Percentiles rank a stretch among this genome's conserved stretches.
Conservation (phyloP, 768 basidiomycete species). For the Boletellus ananiceps region DNA sequence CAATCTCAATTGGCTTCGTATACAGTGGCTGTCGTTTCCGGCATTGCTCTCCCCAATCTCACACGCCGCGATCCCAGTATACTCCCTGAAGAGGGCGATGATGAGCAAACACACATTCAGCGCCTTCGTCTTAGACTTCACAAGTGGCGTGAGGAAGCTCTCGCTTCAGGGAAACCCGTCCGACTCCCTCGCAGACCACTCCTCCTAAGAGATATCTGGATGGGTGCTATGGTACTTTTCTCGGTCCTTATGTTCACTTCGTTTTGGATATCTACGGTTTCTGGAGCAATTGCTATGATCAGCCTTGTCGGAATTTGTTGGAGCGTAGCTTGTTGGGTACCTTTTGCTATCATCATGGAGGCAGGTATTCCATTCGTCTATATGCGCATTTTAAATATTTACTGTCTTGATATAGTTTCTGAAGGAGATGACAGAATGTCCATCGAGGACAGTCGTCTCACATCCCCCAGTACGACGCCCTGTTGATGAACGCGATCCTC, state of each 20-base stretch:
- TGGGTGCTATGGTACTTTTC: slow-evolving; percentile 79
- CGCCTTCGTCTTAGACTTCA: slow-evolving; percentile 68
- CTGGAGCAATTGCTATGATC: slow-evolving; percentile 75
- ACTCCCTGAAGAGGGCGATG: slow-evolving; percentile 60
- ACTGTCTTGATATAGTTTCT: slow-evolving; percentile 46
- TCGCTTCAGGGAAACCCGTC: slow-evolving; percentile 65
- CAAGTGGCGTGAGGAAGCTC: slow-evolving; percentile 83
- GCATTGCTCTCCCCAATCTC: slow-evolving; percentile 75
- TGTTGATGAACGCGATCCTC: slow-evolving; percentile 43
- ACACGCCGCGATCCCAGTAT: slow-evolving; percentile 78
- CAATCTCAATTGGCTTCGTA: neutral
- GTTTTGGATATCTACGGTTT: slow-evolving; percentile 78
- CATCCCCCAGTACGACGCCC: slow-evolving; percentile 29
- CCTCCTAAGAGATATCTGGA: slow-evolving; percentile 92
- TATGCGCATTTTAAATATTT: neutral
- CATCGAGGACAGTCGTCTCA: slow-evolving; percentile 11
- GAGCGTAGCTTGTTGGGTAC: slow-evolving; percentile 98
- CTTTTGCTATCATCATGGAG: slow-evolving; percentile 98
- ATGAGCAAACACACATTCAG: slow-evolving; percentile 69
- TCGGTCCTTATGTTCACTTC: slow-evolving; percentile 75
- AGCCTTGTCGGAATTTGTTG: slow-evolving; percentile 88
- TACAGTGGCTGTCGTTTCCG: slow-evolving; percentile 80
- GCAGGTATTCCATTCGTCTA: slow-evolving; percentile 49
- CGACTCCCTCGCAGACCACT: slow-evolving; percentile 86
- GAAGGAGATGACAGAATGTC: slow-evolving; percentile 58